Conservation (phyloP, 129 eudicot species). For the Tanacetum coccineum region DNA sequence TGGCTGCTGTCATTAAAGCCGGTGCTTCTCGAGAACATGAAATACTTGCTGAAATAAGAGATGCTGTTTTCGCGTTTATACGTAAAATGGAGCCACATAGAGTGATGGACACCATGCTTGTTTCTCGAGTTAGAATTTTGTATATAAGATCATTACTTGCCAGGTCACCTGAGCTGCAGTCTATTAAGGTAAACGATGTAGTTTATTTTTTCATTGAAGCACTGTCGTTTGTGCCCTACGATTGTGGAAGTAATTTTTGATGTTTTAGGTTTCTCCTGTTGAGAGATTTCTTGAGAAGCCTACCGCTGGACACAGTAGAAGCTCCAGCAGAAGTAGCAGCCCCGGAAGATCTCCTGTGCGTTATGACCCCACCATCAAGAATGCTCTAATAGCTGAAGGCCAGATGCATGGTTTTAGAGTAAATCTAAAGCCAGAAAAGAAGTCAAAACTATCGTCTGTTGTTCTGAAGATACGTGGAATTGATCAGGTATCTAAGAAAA, state of each 20-base stretch:
- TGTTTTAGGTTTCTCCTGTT: constrained; percentile 72
- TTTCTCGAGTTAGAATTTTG: constrained; percentile 94
- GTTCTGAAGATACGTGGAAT: constrained; percentile 96
- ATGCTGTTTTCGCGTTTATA: constrained; percentile 86
- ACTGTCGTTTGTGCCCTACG: not conserved
- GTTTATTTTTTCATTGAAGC: not conserved
- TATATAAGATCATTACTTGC: constrained; percentile 93
- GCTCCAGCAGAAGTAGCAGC: constrained; percentile 95
- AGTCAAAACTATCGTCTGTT: constrained; percentile 90
- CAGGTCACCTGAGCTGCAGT: constrained; percentile 91
- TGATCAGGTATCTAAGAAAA: constrained; percentile 64
- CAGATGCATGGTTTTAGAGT: constrained; percentile 78
- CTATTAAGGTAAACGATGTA: constrained; percentile 60
- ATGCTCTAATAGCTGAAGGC: constrained; percentile 54
- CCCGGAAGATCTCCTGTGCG: constrained; percentile 90
- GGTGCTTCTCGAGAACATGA: constrained; percentile 99
- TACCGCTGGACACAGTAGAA: constrained; percentile 73
- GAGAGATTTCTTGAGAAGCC: constrained; percentile 90
- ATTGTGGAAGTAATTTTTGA: constrained; percentile 17
- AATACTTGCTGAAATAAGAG: constrained; percentile 97
- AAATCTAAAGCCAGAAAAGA: constrained; percentile 85
- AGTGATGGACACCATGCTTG: constrained; percentile 99
- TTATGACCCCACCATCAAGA: constrained; percentile 58
- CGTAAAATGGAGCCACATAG: constrained; percentile 97
- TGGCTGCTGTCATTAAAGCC: constrained; percentile 98